phyloP scores from a whole-genome alignment of 257 asterid genomes.

The Gentiana dahurica region DNA sequence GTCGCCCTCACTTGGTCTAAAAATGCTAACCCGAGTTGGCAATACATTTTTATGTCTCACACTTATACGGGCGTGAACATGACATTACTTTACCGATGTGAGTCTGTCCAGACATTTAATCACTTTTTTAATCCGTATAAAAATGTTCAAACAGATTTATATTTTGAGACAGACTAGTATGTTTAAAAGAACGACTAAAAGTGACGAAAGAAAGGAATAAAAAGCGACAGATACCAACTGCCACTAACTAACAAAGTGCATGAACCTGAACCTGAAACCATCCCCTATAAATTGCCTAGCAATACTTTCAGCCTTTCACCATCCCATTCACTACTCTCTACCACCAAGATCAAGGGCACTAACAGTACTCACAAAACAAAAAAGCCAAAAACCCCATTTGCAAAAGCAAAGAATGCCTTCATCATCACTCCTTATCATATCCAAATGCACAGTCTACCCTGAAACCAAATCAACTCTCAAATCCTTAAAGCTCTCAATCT shows the following conservation, averaged over 20 bases:
- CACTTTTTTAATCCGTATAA: too few relatives aligned
- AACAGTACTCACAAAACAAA: neutral
- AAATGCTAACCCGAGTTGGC: too few relatives aligned
- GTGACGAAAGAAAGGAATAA: too few relatives aligned
- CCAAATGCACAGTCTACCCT: conserved; percentile 57
- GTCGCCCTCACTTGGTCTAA: too few relatives aligned
- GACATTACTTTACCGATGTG: neutral
- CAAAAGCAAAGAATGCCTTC: conserved; percentile 43
- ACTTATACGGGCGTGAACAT: neutral
- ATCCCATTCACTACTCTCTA: neutral
- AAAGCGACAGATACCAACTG: neutral
- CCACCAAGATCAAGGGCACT: neutral
- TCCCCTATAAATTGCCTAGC: conserved; percentile 8
- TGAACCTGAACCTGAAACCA: conserved; percentile 4
- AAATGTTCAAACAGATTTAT: too few relatives aligned
- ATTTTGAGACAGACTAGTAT: too few relatives aligned
- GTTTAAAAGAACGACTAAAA: neutral
- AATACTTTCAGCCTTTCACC: neutral
- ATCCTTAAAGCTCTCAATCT: conserved; percentile 75
- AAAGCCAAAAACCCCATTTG: neutral
- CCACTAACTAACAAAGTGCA: conserved; percentile 15
- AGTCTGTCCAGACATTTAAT: too few relatives aligned
- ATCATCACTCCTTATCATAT: conserved; percentile 47
- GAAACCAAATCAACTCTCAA: conserved; percentile 28
- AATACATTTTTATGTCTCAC: neutral